These are phyloP conservation scores for Pythium dissotocum DNA, from an alignment of 352 stramenopile species.

Conservation along the genomic window DNA sequence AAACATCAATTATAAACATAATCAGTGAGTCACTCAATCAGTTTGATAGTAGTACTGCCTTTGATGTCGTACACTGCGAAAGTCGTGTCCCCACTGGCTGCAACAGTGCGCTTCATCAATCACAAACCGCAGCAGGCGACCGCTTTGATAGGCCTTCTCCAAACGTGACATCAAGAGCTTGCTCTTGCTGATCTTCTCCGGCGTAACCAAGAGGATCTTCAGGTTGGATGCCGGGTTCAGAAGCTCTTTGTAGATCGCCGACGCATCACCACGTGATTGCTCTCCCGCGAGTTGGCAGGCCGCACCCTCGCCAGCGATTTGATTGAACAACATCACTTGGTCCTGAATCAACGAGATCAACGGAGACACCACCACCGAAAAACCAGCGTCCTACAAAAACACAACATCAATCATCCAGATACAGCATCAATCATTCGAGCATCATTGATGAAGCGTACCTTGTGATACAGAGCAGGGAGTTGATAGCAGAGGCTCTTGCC, in stretches of 20 bases:
- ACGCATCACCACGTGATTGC: conserved; percentile 51
- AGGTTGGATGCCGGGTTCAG: conserved; percentile 60
- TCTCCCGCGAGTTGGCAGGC: conserved; percentile 57
- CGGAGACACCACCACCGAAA: conserved; percentile 92
- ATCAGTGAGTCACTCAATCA: not conserved
- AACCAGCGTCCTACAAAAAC: conserved; percentile 39
- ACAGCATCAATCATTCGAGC: not conserved
- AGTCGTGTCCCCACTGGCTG: conserved; percentile 86
- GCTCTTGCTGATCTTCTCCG: conserved; percentile 91
- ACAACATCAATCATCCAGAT: not conserved
- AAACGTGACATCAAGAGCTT: conserved; percentile 89
- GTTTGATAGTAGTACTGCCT: not conserved
- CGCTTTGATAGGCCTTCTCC: conserved; percentile 85
- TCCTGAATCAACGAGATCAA: conserved; percentile 93
- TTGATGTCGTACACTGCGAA: conserved; percentile 49
- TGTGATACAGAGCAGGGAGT: conserved; percentile 72
- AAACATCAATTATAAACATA: conserved; percentile 8
- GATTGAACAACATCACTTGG: conserved; percentile 87
- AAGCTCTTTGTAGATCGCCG: conserved; percentile 77
- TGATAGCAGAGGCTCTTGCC: conserved; percentile 92
- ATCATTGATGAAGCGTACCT: conserved; percentile 32
- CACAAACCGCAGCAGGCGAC: conserved; percentile 89
- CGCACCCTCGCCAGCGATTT: conserved; percentile 55
- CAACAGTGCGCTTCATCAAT: conserved; percentile 92
- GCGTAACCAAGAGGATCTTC: conserved; percentile 90